Base-by-base conservation (phyloP, 345 rosid species). In the Linum usitatissimum region DNA sequence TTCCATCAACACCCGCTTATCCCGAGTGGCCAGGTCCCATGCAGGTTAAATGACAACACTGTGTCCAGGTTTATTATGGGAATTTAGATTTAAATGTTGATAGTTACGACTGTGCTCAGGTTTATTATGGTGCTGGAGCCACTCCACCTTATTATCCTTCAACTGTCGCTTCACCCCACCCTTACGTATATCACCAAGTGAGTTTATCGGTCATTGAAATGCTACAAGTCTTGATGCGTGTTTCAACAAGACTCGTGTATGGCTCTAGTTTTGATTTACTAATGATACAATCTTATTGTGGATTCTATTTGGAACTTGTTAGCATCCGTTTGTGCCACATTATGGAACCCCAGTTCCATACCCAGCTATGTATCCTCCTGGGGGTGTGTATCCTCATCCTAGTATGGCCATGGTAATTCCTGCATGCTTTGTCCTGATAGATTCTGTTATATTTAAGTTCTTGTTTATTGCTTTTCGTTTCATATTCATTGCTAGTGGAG, bases 291-390 rank as follows among this genome's bases (percentile, higher is more conserved):
- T 67, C 64, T 59, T 57, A 57, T 53, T 40, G 66, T 4, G 19
- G 58, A 10, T 73, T 62, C 48, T 7, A 68, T 65, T 53, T 40
- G 58, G 18, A 51, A 70, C 57, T 55, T 68, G 70, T 72, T 83
- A 94, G 99, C 97, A 86, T 79, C 89, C 88, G 64, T 68, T 94
- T 74, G 86, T 90, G 64, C 81, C 95, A 40, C 95, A 95, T 21
- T 90, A 87, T 57, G 99, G 97, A 51, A 86, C 97, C 9, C 94
- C 91, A 18, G 92, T 93, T 68, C 97, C 99, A 30, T 94, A 94
- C 57, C 87, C 92, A 30, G 83, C 93, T 58, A 79, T 94, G 58
- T 94, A 90, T 79, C 95, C 99, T 64, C 84, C 91, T 0, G 98
- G 92, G 9, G 87, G 90, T 54, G 82, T 91, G 28, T 94, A 94